phyloP scores from a whole-genome alignment of 768 basidiomycete genomes.

The Mycena albidolilacea region DNA sequence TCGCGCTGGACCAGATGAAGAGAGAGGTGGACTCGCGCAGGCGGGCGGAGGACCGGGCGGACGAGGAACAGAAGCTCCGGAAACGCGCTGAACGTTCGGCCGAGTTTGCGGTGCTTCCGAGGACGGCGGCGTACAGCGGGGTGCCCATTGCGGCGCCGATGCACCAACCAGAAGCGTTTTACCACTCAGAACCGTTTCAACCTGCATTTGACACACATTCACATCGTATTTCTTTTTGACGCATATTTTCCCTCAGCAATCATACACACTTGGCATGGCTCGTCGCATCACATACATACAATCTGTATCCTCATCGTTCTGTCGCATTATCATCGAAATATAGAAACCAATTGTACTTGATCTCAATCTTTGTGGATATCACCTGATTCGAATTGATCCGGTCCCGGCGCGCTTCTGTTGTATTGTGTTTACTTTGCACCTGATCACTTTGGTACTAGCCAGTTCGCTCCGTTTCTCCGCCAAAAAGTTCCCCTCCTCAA shows the following conservation, averaged over 20 bases:
- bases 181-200: constrained; percentile 20
- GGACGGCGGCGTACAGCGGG: constrained; percentile 6
- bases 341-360: neutral
- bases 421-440: no score
- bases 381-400: no score
- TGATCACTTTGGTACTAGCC: no score
- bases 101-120: constrained; percentile 22
- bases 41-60: constrained; percentile 75
- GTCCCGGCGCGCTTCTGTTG: no score
- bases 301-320: constrained; percentile 32
- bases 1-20: constrained; percentile 46
- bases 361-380: neutral
- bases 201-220: constrained; percentile 27
- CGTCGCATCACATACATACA: constrained; percentile 32
- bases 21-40: constrained; percentile 72
- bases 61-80: constrained; percentile 46
- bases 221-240: constrained; percentile 37
- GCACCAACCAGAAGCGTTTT: constrained; percentile 1
- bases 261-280: constrained; percentile 29
- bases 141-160: constrained; percentile 22
- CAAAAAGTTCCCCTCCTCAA: constrained; percentile 44
- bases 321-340: constrained; percentile 29
- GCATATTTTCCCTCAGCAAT: constrained; percentile 22
- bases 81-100: constrained; percentile 34
- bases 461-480: no score